Base-by-base conservation (phyloP, 2,329 filamentous ascomycete species). In the Rhinocladiella mackenziei region DNA sequence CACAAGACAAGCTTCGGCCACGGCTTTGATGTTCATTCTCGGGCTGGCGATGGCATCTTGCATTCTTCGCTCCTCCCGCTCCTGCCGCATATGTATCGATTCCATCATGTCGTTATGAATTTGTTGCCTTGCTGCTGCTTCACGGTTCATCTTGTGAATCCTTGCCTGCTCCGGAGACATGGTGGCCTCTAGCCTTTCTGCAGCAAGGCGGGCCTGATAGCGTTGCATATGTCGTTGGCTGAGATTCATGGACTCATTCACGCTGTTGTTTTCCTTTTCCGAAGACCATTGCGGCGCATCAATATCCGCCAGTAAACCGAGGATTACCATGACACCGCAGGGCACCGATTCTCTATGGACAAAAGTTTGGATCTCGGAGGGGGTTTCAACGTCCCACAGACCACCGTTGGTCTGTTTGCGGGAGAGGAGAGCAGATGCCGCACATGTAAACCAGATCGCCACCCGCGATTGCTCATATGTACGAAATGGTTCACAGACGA, bases 81-180 rank as follows among this genome's bases (percentile, higher is more conserved):
- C 54, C 20, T 35, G 39, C 26, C 39, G 29, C 14, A 43, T 25
- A 14, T 25, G 44, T 17, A 45, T 26, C 4, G 41, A 39, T n/a
- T 49, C 49, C 8, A 45, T 42, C 36, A 55, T 51, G 20, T 58
- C 51, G 17, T 56, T 49, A 13, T 53, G 53, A 28, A 46, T 37
- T 19, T 50, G 38, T 26, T 45, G 42, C 17, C 50, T 11, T 13
- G 50, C 48, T 13, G 51, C 42, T 42, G 50, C 40, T 50, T 51
- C 34, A 42, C 54, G 20, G 48, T 53, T 47, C 49, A 51, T 28
- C 47, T 50, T 42, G 51, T 46, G 39, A 35, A 58, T 43, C 34
- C 54, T 22, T 3, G 58, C 57, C 35, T 61, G 59, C 26, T 55
- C 54, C 1, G 58, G 53, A 1, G 59, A 53, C 58, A 61, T 60